Evolutionary conservation across 352 stramenopile species (phyloP), one percentile per base, ranked within the genome.

Genomic region (Phytophthora agathidicida): DNA sequence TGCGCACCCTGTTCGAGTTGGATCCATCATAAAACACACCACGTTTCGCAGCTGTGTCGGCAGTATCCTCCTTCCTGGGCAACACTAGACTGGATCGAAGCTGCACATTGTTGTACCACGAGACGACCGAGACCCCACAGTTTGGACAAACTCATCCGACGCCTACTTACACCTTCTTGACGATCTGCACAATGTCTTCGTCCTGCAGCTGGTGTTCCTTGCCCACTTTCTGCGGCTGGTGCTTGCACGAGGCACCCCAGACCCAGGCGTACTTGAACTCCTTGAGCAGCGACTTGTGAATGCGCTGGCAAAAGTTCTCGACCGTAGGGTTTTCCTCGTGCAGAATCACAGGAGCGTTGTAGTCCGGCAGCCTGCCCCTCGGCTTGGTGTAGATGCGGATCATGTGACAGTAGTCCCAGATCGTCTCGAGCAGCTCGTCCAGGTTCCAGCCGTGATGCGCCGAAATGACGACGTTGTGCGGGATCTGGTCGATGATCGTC

Each of bases 101-200:
- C 22, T 49, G 26, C 23, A 46, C 13, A 20, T 13, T 3, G 22
- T 44, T n/a, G n/a, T 16, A 33, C 42, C 39, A 24, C 30, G 41
- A 43, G 39, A 44, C 42, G 24, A 31, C 31, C 14, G 42, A 60
- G 23, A 37, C 28, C 30, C 27, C 38, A 36, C 31, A 5, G 19
- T 47, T 45, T 7, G 13, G 31, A 38, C 31, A 22, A 66, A 47
- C 23, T 49, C 11, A 5, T 33, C 23, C 36, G 14, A 14, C 22
- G 16, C 11, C 11, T 10, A n/a, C 50, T 78, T 89, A 97, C 28
- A 94, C 80, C 64, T 97, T 97, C 75, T 98, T 98, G 61, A 98
- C 92, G 56, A 99, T 98, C 84, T 99, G 97, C 37, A 99, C 96
- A 69, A 99, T 97, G 73, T 99, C 98, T 80, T 99, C 98, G 73